These are phyloP conservation scores for Trametes meyenii DNA, from an alignment of 768 basidiomycete genomes.

Conservation along the genomic window DNA sequence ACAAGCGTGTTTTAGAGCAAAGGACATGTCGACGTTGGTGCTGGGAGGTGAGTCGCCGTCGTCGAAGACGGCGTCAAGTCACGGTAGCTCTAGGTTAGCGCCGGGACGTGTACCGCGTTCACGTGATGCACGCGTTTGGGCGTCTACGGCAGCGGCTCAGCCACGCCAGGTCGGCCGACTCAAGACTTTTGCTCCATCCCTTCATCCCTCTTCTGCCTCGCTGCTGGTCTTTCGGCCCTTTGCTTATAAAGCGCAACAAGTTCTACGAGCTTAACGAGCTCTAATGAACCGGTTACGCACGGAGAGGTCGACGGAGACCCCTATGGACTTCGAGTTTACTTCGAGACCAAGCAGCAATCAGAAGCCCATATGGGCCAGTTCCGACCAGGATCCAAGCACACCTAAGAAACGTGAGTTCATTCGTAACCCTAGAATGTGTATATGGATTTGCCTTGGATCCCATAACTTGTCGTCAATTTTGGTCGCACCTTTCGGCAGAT, in stretches of 20 bases:
- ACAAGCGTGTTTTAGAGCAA: constrained; percentile 8
- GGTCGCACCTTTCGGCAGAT: no score
- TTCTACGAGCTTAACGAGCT: not conserved
- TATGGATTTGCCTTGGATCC: not conserved
- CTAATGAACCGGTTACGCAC: constrained; percentile 15
- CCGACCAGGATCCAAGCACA: constrained; percentile 49
- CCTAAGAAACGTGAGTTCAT: constrained; percentile 66
- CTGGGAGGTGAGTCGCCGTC: no score
- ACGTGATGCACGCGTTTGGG: constrained; percentile 33
- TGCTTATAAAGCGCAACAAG: not conserved
- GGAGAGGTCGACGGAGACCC: constrained; percentile 70
- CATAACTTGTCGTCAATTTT: not conserved
- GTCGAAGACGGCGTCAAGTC: not conserved
- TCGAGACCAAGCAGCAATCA: constrained; percentile 55
- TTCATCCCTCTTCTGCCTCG: not conserved
- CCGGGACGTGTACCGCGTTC: constrained; percentile 23
- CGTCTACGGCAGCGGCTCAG: constrained; percentile 11
- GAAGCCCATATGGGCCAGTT: constrained; percentile 60
- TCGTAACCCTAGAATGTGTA: no score
- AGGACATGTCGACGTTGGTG: constrained; percentile 3
- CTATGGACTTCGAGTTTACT: constrained; percentile 91
- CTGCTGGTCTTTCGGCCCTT: not conserved
- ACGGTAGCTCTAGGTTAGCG: not conserved
- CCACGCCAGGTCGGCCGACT: constrained; percentile 14
- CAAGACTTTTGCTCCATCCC: constrained; percentile 9